phyloP scores from a whole-genome alignment of 176 grass and related monocot species.

The Juncus effusus region DNA sequence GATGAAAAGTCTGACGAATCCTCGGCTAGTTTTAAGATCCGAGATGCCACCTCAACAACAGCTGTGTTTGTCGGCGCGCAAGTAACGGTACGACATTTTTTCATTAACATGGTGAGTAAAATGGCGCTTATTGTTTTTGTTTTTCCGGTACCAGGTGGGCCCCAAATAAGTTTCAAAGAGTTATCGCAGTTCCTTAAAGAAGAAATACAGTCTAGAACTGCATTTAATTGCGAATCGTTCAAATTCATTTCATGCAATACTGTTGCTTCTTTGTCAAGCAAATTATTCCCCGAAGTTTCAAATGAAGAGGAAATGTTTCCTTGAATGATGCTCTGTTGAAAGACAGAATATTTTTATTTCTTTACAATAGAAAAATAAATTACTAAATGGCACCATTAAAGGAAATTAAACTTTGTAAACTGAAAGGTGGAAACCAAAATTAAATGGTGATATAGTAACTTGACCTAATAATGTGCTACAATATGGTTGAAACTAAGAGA shows the following conservation, averaged over 20 bases:
- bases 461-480: neutral
- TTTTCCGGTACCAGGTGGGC: slow-evolving; percentile 7
- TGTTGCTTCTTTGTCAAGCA: neutral
- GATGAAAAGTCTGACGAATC: neutral
- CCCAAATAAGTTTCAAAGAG: slow-evolving; percentile 2
- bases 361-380: neutral
- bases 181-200: neutral
- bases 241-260: slow-evolving; percentile 19
- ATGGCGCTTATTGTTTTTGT: neutral
- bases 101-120: neutral
- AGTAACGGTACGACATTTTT: slow-evolving; percentile 19
- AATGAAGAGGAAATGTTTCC: neutral
- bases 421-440: neutral
- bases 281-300: neutral
- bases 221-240: neutral
- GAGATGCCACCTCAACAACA: slow-evolving; percentile 7
- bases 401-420: neutral
- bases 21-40: slow-evolving; percentile 2
- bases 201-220: neutral
- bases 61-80: slow-evolving; percentile 35
- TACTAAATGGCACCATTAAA: neutral
- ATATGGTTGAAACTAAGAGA: neutral
- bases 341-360: neutral
- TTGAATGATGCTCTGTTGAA: neutral
- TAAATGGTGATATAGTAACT: no score